Conservation (phyloP, 2,329 filamentous ascomycete species). For the Diaporthe aspalathi region DNA sequence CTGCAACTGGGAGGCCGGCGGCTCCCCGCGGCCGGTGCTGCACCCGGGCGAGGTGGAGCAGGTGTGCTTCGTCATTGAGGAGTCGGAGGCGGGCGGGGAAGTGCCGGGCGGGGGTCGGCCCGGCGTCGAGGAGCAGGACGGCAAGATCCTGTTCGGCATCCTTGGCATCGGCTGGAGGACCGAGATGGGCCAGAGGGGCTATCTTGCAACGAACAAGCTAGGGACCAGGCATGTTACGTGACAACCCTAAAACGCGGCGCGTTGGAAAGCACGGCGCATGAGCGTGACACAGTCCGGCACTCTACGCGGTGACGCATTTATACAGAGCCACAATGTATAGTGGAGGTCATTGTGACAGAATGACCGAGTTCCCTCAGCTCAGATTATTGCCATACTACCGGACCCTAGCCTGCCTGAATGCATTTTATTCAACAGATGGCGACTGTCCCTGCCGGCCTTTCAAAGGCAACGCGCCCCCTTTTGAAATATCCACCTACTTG, state of each 20-base stretch:
- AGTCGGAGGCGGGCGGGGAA: conserved; percentile 57
- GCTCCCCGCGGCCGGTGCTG: conserved; percentile 63
- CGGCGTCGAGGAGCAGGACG: conserved; percentile 65
- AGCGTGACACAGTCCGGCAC: neutral
- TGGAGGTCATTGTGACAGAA: conserved; percentile 2
- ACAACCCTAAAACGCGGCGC: neutral
- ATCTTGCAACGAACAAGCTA: conserved; percentile 86
- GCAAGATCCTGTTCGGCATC: conserved; percentile 78
- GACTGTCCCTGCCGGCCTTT: neutral
- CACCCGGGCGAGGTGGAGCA: conserved; percentile 74
- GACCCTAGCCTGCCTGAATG: conserved; percentile 19
- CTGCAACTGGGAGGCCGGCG: conserved; percentile 66
- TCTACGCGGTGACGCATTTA: too few relatives aligned
- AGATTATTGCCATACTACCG: conserved; percentile 30
- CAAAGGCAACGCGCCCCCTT: conserved; percentile 21
- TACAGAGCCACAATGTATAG: neutral
- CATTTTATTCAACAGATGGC: conserved; percentile 35
- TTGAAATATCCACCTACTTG: conserved; percentile 36
- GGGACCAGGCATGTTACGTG: conserved; percentile 56
- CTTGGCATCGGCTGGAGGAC: conserved; percentile 89
- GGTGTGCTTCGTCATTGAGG: conserved; percentile 71
- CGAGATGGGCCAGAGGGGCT: conserved; percentile 89
- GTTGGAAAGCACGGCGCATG: neutral
- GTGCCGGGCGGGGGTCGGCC: conserved; percentile 47
- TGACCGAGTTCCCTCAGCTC: conserved; percentile 11